Evolutionary conservation across 2,329 filamentous ascomycete genomes (phyloP), one percentile per base, ranked within the genome.

Genomic region (Aspergillus phoenicis): DNA sequence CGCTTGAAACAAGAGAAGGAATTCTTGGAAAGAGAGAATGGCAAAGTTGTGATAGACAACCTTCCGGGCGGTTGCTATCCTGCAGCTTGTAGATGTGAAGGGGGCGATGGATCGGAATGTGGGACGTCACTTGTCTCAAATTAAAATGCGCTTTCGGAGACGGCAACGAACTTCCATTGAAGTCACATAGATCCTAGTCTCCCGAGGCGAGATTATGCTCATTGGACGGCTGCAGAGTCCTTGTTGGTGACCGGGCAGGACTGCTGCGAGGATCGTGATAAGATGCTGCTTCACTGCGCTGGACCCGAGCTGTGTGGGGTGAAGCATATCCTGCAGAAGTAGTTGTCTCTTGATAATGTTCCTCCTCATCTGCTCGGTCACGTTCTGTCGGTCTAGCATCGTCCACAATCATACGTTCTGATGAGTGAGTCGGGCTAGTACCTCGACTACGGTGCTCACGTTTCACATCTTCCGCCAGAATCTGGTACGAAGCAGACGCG

Each of bases 401-500:
- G 33, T 62, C 51, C 8, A 33, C 17, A 28, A 20, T 39, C 49
- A 22, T 30, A 39, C 24, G 51, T 10, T 17, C 24, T 33, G n/a
- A n/a, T 22, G 47, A 51, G 8, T 51, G 39, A 5, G 17, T 17
- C 8, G 53, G 53, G 53, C 53, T 56, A 13, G 53, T 11, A 4
- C 39, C 39, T 45, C 53, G 53, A 33, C 53, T 47, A 7, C 8
- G 22, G 5, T 28, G 39, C 11, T 47, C 53, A 11, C 17, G 41
- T 36, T 22, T 56, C 2, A 45, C 24, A n/a, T 60, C 47, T 30
- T 13, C 43, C n/a, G 24, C 26, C 39, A 52, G 51, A 17, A 30
- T 13, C 8, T 61, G 60, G 15, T 63, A 62, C n/a, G 51, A 43
- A 5, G 30, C 22, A 1, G 60, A 59, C n/a, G 55, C 28, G 8